A percentile compares a stretch with the other conserved stretches of the same genome.
phyloP scores from a whole-genome alignment of 345 rosid genomes.

The Eucalyptus marginata region DNA sequence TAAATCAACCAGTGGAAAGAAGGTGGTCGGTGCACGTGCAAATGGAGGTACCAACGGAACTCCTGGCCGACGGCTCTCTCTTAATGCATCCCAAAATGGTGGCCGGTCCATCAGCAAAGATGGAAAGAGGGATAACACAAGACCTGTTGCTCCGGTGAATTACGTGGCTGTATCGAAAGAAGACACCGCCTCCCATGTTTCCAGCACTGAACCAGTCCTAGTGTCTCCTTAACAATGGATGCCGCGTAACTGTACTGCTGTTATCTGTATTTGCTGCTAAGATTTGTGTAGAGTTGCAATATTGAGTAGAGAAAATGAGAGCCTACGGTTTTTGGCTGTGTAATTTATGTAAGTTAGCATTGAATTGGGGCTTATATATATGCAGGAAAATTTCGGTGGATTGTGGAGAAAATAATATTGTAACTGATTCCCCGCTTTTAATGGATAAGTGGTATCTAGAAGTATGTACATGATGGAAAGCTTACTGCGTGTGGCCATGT shows the following conservation, averaged over 20 bases:
- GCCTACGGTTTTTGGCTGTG: neutral
- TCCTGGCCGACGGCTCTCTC: constrained; percentile 62
- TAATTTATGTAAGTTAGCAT: neutral
- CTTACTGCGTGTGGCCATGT: neutral
- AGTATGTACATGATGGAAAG: neutral
- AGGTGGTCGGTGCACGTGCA: constrained; percentile 53
- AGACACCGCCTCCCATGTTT: constrained; percentile 51
- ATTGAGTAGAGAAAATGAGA: neutral
- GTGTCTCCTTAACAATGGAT: constrained; percentile 48
- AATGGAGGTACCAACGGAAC: constrained; percentile 75
- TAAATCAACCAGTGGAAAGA: constrained; percentile 51
- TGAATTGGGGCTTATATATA: neutral
- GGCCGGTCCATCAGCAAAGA: constrained; percentile 51
- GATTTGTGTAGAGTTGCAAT: neutral
- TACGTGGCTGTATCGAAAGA: constrained; percentile 58
- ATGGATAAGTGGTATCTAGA: neutral
- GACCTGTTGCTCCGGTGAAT: constrained; percentile 51
- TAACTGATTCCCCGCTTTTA: neutral
- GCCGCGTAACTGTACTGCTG: neutral
- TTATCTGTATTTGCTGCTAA: neutral
- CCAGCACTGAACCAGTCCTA: constrained; percentile 48
- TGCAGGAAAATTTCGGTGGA: neutral
- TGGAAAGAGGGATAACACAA: constrained; percentile 46
- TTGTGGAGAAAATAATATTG: neutral
- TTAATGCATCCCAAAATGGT: constrained; percentile 59